phyloP scores from a whole-genome alignment of 768 basidiomycete species.

The Amyloporia xantha region DNA sequence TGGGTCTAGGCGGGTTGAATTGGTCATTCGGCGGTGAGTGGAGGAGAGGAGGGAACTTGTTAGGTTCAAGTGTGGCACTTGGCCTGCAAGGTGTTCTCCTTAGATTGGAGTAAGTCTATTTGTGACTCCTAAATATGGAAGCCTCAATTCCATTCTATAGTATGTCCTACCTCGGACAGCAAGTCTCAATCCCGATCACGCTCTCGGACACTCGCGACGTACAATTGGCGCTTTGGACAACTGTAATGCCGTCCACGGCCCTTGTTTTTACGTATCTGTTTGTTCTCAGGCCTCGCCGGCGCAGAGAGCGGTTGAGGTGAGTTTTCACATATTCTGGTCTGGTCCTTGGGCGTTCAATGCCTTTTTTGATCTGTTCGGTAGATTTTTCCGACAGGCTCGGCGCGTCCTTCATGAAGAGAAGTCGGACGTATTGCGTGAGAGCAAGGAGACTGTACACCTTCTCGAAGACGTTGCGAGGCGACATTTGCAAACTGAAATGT shows the following conservation, averaged over 20 bases:
- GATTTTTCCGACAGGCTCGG: slow-evolving; percentile 61
- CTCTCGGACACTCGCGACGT: slow-evolving; percentile 45
- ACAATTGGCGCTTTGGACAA: slow-evolving; percentile 42
- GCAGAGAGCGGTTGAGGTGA: slow-evolving; percentile 47
- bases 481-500: slow-evolving; percentile 56
- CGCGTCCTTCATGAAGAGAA: slow-evolving; percentile 59
- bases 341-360: slow-evolving; percentile 7
- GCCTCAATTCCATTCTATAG: slow-evolving; percentile 26
- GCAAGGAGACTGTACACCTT: slow-evolving; percentile 52
- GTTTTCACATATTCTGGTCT: slow-evolving; percentile 18
- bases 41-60: slow-evolving; percentile 36
- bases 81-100: slow-evolving; percentile 43
- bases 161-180: slow-evolving; percentile 50
- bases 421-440: slow-evolving; percentile 53
- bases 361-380: slow-evolving; percentile 24
- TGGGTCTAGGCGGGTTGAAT: slow-evolving; percentile 38
- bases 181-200: slow-evolving; percentile 48
- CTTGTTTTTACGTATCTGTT: slow-evolving; percentile 51
- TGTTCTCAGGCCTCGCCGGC: slow-evolving; percentile 48
- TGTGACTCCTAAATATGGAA: background rate
- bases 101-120: slow-evolving; percentile 46
- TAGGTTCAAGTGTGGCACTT: slow-evolving; percentile 39
- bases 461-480: slow-evolving; percentile 63
- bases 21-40: slow-evolving; percentile 43
- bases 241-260: slow-evolving; percentile 49